Evolutionary conservation across 768 basidiomycete species (phyloP), one percentile per base, ranked within the genome.

Genomic region (Pleurotus sapidus): DNA sequence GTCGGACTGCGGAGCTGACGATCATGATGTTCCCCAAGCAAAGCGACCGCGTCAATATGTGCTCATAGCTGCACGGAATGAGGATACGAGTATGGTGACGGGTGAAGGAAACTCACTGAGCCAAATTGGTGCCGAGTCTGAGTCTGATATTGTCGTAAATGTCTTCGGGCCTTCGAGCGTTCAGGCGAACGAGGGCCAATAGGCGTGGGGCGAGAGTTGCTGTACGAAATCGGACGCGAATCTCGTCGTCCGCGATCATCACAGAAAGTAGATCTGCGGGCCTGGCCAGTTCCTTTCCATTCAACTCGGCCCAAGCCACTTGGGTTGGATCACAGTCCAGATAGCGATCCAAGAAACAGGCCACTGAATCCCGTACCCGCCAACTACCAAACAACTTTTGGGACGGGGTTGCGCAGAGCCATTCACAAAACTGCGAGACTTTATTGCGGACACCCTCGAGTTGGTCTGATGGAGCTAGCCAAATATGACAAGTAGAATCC

Each of bases 211-310:
- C 84, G n/a, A 81, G 69, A 12, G 77, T 72, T 1, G 88, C 88
- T 1, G 81, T 82, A 27, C 91, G 86, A 66, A 94, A 89, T 14
- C 96, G 85, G 46, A 97, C 89, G 30, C 94, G 84, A 17, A 90
- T 84, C 66, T 98, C 95, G 40, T 75, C 70, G 68, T 98, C 91
- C n/a, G 70, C 65, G 18, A 78, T 79, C 63, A 91, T 62, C 24
- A 67, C 66, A 9, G 83, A 81, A 34, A 92, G 75, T 30, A 84
- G 66, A 62, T 61, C 59, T 54, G 77, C 65, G 11, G 87, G 82
- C 59, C 76, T 62, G 39, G 59, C 59, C 43, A 66, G 38, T 14
- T 61, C 58, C 17, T 67, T 69, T 6, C 63, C 60, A 18, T 70
- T 60, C 42, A 39, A 65, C 62, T 46, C 37, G 4, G 60, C 64